phyloP scores from a whole-genome alignment of 2,329 filamentous ascomycete species.

The Simplicillium aogashimaense region DNA sequence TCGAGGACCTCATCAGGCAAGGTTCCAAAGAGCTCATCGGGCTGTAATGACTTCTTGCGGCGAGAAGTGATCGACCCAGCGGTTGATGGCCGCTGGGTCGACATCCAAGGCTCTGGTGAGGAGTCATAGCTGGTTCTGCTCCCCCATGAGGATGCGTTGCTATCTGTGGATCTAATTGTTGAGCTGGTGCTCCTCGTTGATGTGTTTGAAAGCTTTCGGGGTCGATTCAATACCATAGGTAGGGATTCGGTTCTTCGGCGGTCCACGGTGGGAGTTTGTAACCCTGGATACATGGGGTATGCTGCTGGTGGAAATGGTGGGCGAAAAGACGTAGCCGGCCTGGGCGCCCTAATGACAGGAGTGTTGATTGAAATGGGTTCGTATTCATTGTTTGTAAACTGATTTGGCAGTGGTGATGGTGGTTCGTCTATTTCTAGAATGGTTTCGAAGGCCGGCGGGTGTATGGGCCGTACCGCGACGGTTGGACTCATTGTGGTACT shows the following conservation, averaged over 20 bases:
- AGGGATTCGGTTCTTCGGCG: conserved; percentile 9
- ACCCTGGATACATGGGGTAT: conserved; percentile 20
- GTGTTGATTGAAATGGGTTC: too few species aligned
- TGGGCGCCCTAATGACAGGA: too few species aligned
- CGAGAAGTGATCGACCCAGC: not conserved
- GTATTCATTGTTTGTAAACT: too few species aligned
- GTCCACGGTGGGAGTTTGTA: conserved; percentile 15
- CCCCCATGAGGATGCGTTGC: conserved; percentile 19
- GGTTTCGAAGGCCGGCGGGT: conserved; percentile 7
- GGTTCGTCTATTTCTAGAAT: conserved; percentile 6
- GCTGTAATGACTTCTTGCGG: conserved; percentile 20
- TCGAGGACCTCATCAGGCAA: conserved; percentile 50
- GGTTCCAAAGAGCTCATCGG: conserved; percentile 43
- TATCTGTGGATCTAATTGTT: conserved; percentile 5
- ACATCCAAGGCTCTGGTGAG: conserved; percentile 8
- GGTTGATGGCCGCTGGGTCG: not conserved
- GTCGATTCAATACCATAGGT: conserved; percentile 21
- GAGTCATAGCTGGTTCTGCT: conserved; percentile 29
- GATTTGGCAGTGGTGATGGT: too few species aligned
- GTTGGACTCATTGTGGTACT: conserved; percentile 8
- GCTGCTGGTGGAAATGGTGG: not conserved
- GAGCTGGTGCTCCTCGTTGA: not conserved
- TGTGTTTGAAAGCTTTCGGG: conserved; percentile 22
- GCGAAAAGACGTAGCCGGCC: too few species aligned
- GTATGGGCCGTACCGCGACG: conserved; percentile 7